A percentile compares a stretch with the other conserved stretches of the same genome.
Conservation (phyloP, 176 grass and related monocot genomes). For the Tillandsia fasciculata region DNA sequence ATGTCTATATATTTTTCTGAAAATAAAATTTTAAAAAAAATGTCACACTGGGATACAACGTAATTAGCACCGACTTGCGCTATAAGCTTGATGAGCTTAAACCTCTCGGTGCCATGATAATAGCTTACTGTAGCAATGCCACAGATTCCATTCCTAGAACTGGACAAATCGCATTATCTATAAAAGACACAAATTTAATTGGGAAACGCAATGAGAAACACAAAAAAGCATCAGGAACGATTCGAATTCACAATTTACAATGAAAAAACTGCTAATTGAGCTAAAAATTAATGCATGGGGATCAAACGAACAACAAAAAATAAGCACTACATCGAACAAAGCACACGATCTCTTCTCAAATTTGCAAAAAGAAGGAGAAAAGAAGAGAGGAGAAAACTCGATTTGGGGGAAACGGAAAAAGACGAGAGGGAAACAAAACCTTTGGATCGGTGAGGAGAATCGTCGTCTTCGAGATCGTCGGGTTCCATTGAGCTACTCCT, state of each 20-base stretch:
- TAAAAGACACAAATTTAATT: constrained; percentile 8
- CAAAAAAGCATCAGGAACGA: neutral
- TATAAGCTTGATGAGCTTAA: constrained; percentile 92
- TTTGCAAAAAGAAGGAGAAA: neutral
- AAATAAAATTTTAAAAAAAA: too few relatives aligned
- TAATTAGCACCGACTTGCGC: constrained; percentile 65
- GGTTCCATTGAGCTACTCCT: neutral
- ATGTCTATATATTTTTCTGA: too few relatives aligned
- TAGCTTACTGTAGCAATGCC: constrained; percentile 86
- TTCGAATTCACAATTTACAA: neutral
- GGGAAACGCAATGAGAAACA: neutral
- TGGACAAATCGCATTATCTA: constrained; percentile 13
- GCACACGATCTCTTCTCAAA: neutral
- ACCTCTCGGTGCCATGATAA: constrained; percentile 65
- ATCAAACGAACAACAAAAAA: too few relatives aligned
- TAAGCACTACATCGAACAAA: neutral
- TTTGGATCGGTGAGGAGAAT: neutral
- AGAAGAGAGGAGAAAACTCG: neutral
- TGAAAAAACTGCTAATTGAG: neutral
- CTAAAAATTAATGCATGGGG: too few relatives aligned
- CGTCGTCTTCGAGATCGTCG: neutral
- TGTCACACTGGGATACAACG: constrained; percentile 7
- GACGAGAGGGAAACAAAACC: neutral
- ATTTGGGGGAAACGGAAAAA: neutral
- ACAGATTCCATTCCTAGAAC: constrained; percentile 49